Base-by-base conservation (phyloP, 208 protist genomes). In the Trypanosoma brucei region DNA sequence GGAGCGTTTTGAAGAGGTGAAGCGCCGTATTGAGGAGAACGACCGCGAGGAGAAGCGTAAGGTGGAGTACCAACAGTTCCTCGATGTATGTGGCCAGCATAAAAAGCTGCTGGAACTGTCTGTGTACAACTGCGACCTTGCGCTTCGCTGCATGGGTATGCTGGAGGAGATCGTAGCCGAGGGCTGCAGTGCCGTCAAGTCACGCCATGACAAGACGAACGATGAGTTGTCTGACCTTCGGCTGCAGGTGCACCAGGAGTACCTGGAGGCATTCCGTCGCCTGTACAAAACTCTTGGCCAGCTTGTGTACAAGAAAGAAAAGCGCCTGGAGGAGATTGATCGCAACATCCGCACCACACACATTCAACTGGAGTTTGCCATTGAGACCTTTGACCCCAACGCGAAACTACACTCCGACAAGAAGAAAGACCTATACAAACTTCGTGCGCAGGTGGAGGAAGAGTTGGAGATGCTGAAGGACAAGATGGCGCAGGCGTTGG, bases 51-150 rank as follows among this genome's bases (percentile, higher is more conserved):
- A 88, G 68, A 86, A 84, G 69, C 75, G 76, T 38, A 83, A 84
- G 62, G 81, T 88, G 79, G 84, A 91, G 67, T 88, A 91, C 65
- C 84, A 86, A 68, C 84, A 91, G 84, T 86, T 91, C 71, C 78
- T 91, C 55, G 82, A 91, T 55, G 84, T 87, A 35, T 76, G 79
- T 49, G 78, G 79, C 36, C 79, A 85, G 66, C 81, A 91, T 62
- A 85, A 91, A 75, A 83, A 87, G 70, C 69, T 83, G 53, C 70
- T 91, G 59, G 83, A 90, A 72, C 76, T 90, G 63, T 80, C 83
- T 8, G 80, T 86, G 71, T 85, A 88, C 74, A 88, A 88, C 82
- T 88, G 82, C 64, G 82, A 88, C 68, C 67, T 88, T 42, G 71
- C 75, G 54, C 78, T 84, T 55, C 77, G 78, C 36, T 80, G 78